phyloP scores from a whole-genome alignment of 2,329 filamentous ascomycete genomes.

The Thelonectria discophora region DNA sequence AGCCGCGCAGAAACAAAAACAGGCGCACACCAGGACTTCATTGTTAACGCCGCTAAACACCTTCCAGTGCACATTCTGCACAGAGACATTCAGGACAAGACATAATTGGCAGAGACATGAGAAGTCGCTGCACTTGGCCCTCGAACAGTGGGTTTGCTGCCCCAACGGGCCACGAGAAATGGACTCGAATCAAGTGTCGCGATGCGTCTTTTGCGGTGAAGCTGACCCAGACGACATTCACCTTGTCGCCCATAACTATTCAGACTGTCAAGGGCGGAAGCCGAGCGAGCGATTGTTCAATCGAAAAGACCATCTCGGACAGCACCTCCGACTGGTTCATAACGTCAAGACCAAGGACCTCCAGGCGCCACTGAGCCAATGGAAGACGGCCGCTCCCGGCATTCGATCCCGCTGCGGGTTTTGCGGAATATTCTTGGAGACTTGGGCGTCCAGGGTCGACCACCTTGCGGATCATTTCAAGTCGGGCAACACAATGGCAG shows the following conservation, averaged over 20 bases:
- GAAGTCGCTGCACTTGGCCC: constrained; percentile 54
- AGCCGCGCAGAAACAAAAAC: background rate
- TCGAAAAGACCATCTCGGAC: constrained; percentile 51
- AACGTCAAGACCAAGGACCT: constrained; percentile 22
- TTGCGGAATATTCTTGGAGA: constrained; percentile 47
- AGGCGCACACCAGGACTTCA: constrained; percentile 7
- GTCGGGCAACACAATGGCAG: constrained; percentile 49
- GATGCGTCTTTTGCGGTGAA: constrained; percentile 49
- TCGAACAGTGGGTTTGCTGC: constrained; percentile 55
- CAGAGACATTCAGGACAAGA: constrained; percentile 53
- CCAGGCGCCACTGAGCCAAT: background rate
- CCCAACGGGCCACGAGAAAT: constrained; percentile 39
- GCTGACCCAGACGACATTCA: constrained; percentile 43
- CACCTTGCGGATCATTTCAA: constrained; percentile 53
- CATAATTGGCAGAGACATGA: constrained; percentile 60
- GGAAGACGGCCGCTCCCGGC: constrained; percentile 10
- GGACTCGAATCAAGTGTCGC: constrained; percentile 53
- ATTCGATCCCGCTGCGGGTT: constrained; percentile 48
- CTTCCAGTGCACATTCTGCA: constrained; percentile 55
- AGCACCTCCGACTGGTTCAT: constrained; percentile 51
- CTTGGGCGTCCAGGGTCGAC: constrained; percentile 48
- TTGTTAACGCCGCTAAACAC: background rate
- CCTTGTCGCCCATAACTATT: constrained; percentile 46
- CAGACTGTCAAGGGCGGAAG: constrained; percentile 58
- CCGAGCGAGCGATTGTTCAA: constrained; percentile 53